Percentiles rank a stretch among this genome's conserved stretches.
These are phyloP conservation scores for Neurospora crassa DNA, from an alignment of 2,329 filamentous ascomycete species.

Conservation along the genomic window DNA sequence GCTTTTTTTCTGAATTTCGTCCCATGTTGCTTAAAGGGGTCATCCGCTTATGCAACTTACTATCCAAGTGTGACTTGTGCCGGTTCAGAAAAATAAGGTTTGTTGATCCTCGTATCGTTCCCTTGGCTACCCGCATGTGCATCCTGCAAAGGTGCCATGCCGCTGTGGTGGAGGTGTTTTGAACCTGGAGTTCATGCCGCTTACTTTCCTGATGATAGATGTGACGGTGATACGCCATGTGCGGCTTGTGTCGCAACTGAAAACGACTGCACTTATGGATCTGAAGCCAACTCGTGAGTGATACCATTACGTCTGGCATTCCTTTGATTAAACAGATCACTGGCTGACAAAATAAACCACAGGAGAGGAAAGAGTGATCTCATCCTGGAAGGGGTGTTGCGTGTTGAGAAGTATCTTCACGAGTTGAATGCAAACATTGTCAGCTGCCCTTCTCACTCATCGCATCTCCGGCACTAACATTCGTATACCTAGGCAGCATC, in stretches of 20 bases:
- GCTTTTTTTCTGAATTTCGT: not conserved
- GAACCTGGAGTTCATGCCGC: slow-evolving; percentile 1
- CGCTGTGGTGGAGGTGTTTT: not conserved
- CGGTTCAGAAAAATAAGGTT: slow-evolving; percentile 38
- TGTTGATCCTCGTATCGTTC: not conserved
- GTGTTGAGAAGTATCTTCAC: slow-evolving; percentile 36
- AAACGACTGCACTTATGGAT: slow-evolving; percentile 32
- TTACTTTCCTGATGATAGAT: slow-evolving; percentile 23
- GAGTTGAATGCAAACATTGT: slow-evolving; percentile 34
- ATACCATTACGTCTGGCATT: not conserved
- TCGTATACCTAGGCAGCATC: slow-evolving; percentile 7
- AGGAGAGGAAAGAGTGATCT: slow-evolving; percentile 41
- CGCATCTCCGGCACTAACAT: not conserved
- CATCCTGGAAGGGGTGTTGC: slow-evolving; percentile 39
- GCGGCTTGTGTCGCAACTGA: slow-evolving; percentile 26
- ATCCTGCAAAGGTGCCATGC: not conserved
- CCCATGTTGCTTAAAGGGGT: not conserved
- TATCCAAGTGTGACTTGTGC: slow-evolving; percentile 35
- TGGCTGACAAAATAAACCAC: not conserved
- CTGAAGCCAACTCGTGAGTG: slow-evolving; percentile 34
- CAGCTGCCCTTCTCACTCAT: slow-evolving; percentile 9
- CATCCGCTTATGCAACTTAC: slow-evolving; percentile 4
- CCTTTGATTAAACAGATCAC: not conserved
- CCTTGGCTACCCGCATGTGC: not conserved
- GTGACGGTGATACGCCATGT: slow-evolving; percentile 38